Base-by-base conservation (phyloP, 1,284 basidiomycete genomes). In the Sanguinoderma infundibulare region DNA sequence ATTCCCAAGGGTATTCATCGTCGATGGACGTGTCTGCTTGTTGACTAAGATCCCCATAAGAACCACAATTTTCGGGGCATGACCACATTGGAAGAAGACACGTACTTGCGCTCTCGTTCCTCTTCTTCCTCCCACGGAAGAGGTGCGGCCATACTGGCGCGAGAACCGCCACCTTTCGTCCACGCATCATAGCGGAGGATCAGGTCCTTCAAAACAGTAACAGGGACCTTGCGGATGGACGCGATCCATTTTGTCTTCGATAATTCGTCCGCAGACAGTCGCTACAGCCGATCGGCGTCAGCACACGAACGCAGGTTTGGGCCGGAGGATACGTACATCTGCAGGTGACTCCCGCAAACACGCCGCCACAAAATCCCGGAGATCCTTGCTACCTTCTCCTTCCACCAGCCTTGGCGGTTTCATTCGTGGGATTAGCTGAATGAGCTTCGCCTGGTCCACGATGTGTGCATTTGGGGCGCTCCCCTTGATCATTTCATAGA, bases 401-500 rank as follows among this genome's bases (percentile, higher is more conserved):
- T 96, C 94, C 0, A 79, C 78, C 28, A 99, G 77, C 24, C 89
- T 84, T 0, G 98, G 95, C 5, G 95, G 93, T 69, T 94, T 92
- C 44, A 89, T 86, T 68, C 90, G 90, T 10, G 96, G 92, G 61
- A 99, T 98, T 64, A 98, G 83, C 71, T 96, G 91, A 74, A 98
- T 89, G 42, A 95, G 95, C 71, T 95, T 88, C 80, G 94, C 87
- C 68, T 94, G 90, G 69, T 93, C 91, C 68, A 87, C 74, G 63
- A 92, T 82, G 70, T 96, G 91, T 14, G 92, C 87, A 72, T 96
- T 87, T 4, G 96, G 96, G 14, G 95, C 96, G 66, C 88, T 89
- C n/a, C 96, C 96, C 71, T 93, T 97, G 56, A 90, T 87, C 89
- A 98, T 96, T 76, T 98, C 96, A 71, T 94, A 98, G 17, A 96